Percentiles rank a stretch among this genome's conserved stretches.
phyloP scores from a whole-genome alignment of 345 rosid species.

The Acer yangbiense region DNA sequence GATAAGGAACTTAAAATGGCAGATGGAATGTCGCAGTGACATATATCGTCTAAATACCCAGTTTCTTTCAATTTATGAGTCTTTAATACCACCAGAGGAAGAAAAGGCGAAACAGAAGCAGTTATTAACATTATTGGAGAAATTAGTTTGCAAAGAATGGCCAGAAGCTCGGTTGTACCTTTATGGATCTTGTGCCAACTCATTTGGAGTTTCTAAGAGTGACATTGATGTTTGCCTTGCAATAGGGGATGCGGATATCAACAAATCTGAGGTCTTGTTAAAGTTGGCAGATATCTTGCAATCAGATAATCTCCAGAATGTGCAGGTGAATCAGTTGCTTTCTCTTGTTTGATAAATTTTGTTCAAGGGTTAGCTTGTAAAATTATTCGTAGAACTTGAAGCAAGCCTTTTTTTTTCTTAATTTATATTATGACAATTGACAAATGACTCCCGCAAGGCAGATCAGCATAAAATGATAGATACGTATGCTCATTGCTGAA shows the following conservation, averaged over 20 bases:
- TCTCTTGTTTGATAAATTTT: conserved; percentile 4
- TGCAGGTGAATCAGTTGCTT: conserved; percentile 64
- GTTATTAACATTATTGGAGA: conserved; percentile 61
- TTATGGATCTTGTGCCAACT: conserved; percentile 95
- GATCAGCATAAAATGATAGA: not conserved
- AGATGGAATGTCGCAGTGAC: conserved; percentile 61
- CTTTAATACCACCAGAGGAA: conserved; percentile 77
- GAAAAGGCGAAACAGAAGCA: conserved; percentile 86
- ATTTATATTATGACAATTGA: not conserved
- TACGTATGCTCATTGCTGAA: not conserved
- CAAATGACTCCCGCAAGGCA: not conserved
- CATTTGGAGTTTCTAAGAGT: conserved; percentile 90
- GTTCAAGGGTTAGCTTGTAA: not conserved
- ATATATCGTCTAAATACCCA: conserved; percentile 55
- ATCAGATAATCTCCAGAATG: conserved; percentile 83
- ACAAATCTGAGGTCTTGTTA: conserved; percentile 72
- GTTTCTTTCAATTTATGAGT: conserved; percentile 67
- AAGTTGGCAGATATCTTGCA: conserved; percentile 85
- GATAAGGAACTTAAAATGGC: conserved; percentile 57
- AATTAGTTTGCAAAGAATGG: conserved; percentile 82
- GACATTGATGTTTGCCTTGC: conserved; percentile 96
- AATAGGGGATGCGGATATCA: conserved; percentile 50
- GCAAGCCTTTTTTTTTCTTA: not conserved
- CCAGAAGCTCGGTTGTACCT: conserved; percentile 80
- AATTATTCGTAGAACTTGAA: not conserved